These are phyloP conservation scores for Lepiota subincarnata DNA, from an alignment of 768 basidiomycete genomes.

Conservation along the genomic window DNA sequence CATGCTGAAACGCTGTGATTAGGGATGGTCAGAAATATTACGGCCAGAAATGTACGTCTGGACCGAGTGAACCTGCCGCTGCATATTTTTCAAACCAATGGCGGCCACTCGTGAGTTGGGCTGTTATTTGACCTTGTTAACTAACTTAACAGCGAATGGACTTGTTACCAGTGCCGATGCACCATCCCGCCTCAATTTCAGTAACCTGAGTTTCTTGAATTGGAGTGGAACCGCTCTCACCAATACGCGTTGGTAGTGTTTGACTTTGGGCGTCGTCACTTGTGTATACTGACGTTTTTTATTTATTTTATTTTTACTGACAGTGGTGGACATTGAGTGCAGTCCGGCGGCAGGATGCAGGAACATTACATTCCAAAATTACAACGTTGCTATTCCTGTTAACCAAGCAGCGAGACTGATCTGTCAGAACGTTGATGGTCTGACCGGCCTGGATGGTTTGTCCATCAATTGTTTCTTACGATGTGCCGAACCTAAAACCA, in stretches of 20 bases:
- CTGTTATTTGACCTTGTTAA: conserved; percentile 29
- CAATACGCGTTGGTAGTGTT: conserved; percentile 22
- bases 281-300: background rate
- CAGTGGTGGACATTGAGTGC: conserved; percentile 51
- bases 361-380: conserved; percentile 37
- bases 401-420: conserved; percentile 33
- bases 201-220: conserved; percentile 41
- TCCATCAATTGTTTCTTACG: background rate
- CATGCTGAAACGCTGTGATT: conserved; percentile 1
- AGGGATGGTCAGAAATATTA: conserved; percentile 46
- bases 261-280: background rate
- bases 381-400: conserved; percentile 34
- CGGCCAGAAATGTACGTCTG: conserved; percentile 37
- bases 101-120: conserved; percentile 10
- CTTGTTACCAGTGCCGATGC: conserved; percentile 33
- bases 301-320: too few species aligned
- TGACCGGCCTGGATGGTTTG: conserved; percentile 34
- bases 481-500: background rate
- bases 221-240: conserved; percentile 45
- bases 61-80: conserved; percentile 34
- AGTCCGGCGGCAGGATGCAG: conserved; percentile 43
- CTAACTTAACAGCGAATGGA: background rate
- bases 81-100: conserved; percentile 11
- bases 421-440: conserved; percentile 43
- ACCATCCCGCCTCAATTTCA: conserved; percentile 40